Base-by-base conservation (phyloP, 768 basidiomycete species). In the Rickenella mellea region DNA sequence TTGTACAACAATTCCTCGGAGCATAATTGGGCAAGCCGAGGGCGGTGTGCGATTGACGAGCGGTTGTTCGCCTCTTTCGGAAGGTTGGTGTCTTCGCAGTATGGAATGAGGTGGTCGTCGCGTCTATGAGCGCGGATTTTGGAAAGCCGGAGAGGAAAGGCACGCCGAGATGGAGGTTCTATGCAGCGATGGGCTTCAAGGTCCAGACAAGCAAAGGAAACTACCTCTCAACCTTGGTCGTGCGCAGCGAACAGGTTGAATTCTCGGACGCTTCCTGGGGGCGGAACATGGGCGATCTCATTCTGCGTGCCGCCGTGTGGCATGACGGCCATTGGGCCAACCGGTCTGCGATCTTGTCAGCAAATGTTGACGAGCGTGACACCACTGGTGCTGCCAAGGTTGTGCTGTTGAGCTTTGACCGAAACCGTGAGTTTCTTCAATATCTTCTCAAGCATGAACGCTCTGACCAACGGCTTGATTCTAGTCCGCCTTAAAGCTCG, bases 181-280 rank as follows among this genome's bases (percentile, higher is more conserved):
- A 52, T 63, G 57, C 1, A 65, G 62, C 9, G 76, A 80, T 45
- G 58, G 53, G 24, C 53, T 71, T 99, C 61, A 97, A 98, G 66
- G 82, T 98, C 5, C 92, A 91, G 64, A 99, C 96, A 1, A 85
- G 84, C 5, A 83, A 83, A 51, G 96, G 96, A 47, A 98, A 97
- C 56, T 98, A 97, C 58, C 71, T 99, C 4, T 69, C 76, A 0
- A 83, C 83, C 28, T 71, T 99, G 14, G 80, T 61, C 54, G 76
- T 98, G 15, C 80, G 91, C 19, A 80, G 78, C 1, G 94, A 98
- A 59, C 75, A 83, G 47, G 73, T 92, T 45, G 83, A 89, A 48
- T 86, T 90, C 55, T 55, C 70, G 19, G 62, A 64, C 24, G 49
- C 48, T 44, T 57, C 60, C 4, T 65, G 66, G 61, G 83, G 83